Conservation (phyloP, 73 alveolate species). For the Symbiodinium natans region DNA sequence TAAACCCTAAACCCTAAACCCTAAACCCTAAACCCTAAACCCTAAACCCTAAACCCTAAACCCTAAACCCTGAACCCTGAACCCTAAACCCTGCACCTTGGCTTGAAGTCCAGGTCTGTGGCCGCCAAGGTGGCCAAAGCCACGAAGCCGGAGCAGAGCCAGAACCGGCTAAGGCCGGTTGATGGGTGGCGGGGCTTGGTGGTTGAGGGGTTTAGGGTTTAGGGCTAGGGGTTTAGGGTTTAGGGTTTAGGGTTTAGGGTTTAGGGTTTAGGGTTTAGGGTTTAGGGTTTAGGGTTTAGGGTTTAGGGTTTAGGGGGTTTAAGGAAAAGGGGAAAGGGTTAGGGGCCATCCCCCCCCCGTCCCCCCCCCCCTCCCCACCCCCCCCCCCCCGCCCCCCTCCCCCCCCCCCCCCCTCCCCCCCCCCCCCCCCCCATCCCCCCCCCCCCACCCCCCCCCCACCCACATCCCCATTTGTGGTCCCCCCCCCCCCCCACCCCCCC, state of each 20-base stretch:
- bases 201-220: neutral
- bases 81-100: neutral
- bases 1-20: neutral
- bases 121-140: neutral
- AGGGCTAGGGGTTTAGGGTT: neutral
- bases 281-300: neutral
- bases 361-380: too few species aligned
- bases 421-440: too few species aligned
- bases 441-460: too few species aligned
- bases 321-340: too few species aligned
- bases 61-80: neutral
- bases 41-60: neutral
- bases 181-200: neutral
- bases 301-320: neutral
- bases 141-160: slow-evolving; percentile 5
- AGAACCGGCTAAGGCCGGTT: neutral
- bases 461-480: too few species aligned
- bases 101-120: neutral
- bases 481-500: too few species aligned
- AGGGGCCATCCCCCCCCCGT: too few species aligned
- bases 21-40: neutral
- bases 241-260: neutral
- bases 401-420: too few species aligned
- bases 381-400: too few species aligned
- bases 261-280: neutral